Base-by-base conservation (phyloP, 352 stramenopile species). In the Sclerospora graminicola region DNA sequence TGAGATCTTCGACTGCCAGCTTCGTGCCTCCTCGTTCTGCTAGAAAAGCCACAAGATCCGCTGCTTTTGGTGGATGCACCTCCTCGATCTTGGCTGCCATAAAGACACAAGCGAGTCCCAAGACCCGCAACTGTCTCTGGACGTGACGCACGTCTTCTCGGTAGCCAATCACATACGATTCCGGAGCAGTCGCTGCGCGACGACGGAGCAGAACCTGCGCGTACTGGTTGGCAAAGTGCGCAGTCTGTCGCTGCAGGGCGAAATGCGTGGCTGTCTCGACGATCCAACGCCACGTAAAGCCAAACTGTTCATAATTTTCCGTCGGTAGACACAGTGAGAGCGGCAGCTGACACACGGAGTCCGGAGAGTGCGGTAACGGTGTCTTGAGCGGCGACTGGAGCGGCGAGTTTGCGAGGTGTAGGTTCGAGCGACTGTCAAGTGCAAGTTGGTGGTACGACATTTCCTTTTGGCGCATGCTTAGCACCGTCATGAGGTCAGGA, bases 81-180 rank as follows among this genome's bases (percentile, higher is more conserved):
- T 89, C 77, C 51, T 89, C 77, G 42, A 89, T 89, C 67, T 89
- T 89, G 35, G 73, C 73, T n/a, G 77, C 77, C 60, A 89, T 84
- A 48, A 86, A 89, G 31, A 89, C 77, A 38, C 73, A 86, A 13
- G 53, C 52, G 24, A 86, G 39, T 0, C 71, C 72, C 13, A 85
- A 44, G 26, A 84, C 55, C 32, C 72, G 66, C 35, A 86, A 55
- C 54, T 84, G 69, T 19, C 64, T 54, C 58, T 82, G 77, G 35
- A 76, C 45, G 13, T 65, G 37, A 8, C 35, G 60, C 35, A 57
- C 66, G 13, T 84, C 59, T 37, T 82, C 65, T 5, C 74, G 66
- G 35, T 82, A 80, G 35, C 57, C 43, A 5, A 50, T 24, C 24
- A 61, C 51, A 40, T 63, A 76, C 23, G 40, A 38, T 13, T 75